Evolutionary conservation across 208 protist species (phyloP).

Genomic region (Angomonas ambiguus): DNA sequence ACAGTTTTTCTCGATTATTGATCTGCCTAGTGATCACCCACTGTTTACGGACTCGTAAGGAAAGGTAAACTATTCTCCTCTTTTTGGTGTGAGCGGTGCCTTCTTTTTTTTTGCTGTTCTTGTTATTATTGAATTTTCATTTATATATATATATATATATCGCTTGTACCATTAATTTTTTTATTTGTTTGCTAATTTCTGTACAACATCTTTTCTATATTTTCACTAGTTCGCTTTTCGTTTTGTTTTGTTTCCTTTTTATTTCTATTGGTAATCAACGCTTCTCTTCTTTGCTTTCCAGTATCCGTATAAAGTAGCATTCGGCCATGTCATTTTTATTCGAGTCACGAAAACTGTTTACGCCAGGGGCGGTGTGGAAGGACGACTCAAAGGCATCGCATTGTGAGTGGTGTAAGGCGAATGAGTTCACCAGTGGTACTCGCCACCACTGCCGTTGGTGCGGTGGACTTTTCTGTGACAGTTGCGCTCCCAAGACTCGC

Average conservation of each 20-base stretch:
- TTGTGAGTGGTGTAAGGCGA: slow-evolving; percentile 8
- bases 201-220: slow-evolving; percentile 9
- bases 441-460: slow-evolving; percentile 81
- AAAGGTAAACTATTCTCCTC: background rate
- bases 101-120: slow-evolving; percentile 18
- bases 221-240: no score
- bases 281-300: no score
- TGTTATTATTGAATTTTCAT: slow-evolving; percentile 6
- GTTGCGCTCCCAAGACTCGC: slow-evolving; percentile 37
- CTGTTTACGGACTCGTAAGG: slow-evolving; percentile 4
- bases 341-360: slow-evolving; percentile 18
- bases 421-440: background rate
- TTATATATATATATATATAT: slow-evolving; percentile 14
- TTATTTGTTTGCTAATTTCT: slow-evolving; percentile 8
- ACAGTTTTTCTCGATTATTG: slow-evolving; percentile 17
- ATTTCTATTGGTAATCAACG: no score
- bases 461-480: slow-evolving; percentile 65
- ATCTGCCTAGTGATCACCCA: slow-evolving; percentile 12
- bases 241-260: no score
- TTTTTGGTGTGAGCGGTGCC: slow-evolving; percentile 6
- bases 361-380: slow-evolving; percentile 37
- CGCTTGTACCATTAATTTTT: slow-evolving; percentile 18
- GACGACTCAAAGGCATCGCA: slow-evolving; percentile 24
- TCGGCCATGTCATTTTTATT: no score
- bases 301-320: no score